Evolutionary conservation across 768 basidiomycete genomes (phyloP), one percentile per base, ranked within the genome.

Genomic region (Tremella yokohamensis): DNA sequence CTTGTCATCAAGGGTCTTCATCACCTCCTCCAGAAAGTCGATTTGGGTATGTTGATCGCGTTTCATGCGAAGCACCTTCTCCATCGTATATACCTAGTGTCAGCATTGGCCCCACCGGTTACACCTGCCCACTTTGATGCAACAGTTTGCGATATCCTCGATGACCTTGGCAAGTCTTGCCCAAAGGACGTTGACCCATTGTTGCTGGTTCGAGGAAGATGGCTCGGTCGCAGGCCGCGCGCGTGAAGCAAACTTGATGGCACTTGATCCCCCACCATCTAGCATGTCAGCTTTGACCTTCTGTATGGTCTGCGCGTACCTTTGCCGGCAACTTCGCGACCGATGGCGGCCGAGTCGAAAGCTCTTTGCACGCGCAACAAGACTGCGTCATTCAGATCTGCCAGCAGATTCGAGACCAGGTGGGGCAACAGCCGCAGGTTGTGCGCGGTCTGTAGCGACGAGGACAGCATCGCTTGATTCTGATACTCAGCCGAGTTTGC

Each of bases 391-490:
- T 86, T 88, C 8, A 97, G 79, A 73, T 94, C 90, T 4, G 78
- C 77, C 16, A 96, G 79, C 1, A 98, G 82, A 52, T 83, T 83
- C 57, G 87, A 84, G 3, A 97, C 88, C 6, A 97, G 82, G 22
- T 84, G 82, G 0, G 94, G 89, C 11, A 99, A 81, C 15, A 89
- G 83, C 25, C 87, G 82, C 13, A 99, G 83, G 72, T 97, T 99
- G 77, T 90, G 88, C 3, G 94, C 92, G 1, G 91, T 97, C 80
- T 98, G 96, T 12, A 99, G 81, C 0, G 94, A 90, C 0, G 90
- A 92, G 0, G 93, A 90, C 1, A 99, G 82, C 16, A 94, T 78
- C 1, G 90, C 84, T 78, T 90, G 91, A 69, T 98, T 88, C 92
- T 96, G 62, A 15, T 15, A 18, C 29, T 40, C 50, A 8, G 29